phyloP scores from a whole-genome alignment of 805 yeast species.

The Wickerhamiella alocasiicola region DNA sequence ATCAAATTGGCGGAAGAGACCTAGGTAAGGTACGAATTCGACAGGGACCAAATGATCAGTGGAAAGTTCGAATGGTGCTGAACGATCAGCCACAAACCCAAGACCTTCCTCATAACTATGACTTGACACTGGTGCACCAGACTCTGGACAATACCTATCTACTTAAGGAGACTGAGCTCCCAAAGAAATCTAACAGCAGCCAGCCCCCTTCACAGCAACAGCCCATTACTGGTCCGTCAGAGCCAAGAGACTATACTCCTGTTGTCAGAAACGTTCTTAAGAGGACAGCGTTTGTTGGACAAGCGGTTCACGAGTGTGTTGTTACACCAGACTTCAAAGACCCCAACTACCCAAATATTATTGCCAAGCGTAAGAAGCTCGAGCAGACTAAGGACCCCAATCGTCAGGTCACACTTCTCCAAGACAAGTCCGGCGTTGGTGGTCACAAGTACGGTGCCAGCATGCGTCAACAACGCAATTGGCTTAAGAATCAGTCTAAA shows the following conservation, averaged over 20 bases:
- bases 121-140: constrained; percentile 62
- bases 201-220: neutral
- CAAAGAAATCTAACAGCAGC: constrained; percentile 23
- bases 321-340: constrained; percentile 69
- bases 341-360: constrained; percentile 53
- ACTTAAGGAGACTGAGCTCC: constrained; percentile 72
- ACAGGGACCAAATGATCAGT: constrained; percentile 15
- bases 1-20: constrained; percentile 53
- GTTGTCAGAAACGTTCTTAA: constrained; percentile 44
- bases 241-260: constrained; percentile 12
- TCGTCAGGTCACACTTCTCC: constrained; percentile 59
- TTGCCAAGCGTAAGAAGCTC: constrained; percentile 41
- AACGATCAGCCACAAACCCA: constrained; percentile 33
- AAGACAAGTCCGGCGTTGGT: constrained; percentile 69
- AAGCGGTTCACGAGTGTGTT: constrained; percentile 84
- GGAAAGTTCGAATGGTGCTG: constrained; percentile 28
- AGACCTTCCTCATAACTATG: constrained; percentile 73
- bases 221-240: constrained; percentile 3
- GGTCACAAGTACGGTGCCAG: constrained; percentile 27
- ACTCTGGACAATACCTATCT: constrained; percentile 76
- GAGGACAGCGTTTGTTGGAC: constrained; percentile 75
- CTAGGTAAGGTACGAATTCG: constrained; percentile 67
- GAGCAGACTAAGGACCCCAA: constrained; percentile 28
- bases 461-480: constrained; percentile 23
- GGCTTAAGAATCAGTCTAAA: constrained; percentile 21